Percentiles rank a stretch among this genome's conserved stretches.
Conservation (phyloP, 2,329 filamentous ascomycete genomes). For the Fusarium kyushuense region DNA sequence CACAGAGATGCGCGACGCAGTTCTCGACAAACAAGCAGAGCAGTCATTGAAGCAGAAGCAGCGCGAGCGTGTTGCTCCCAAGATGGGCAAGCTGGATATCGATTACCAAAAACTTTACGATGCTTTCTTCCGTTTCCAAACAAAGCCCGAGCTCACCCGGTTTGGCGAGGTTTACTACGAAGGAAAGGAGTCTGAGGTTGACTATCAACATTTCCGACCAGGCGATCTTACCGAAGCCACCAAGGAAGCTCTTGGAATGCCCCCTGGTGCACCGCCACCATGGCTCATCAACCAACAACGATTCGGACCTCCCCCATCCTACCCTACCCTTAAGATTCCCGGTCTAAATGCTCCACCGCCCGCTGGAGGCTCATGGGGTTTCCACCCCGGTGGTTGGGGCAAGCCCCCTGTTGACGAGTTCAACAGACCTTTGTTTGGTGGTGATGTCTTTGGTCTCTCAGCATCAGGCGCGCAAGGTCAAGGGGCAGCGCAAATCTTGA, state of each 20-base stretch:
- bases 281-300: constrained; percentile 98
- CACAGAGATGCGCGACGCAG: constrained; percentile 96
- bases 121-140: constrained; percentile 97
- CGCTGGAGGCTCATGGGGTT: constrained; percentile 91
- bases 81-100: constrained; percentile 97
- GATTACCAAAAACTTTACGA: constrained; percentile 99
- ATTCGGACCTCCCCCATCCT: constrained; percentile 91
- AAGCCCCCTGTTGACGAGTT: constrained; percentile 96
- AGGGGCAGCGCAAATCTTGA: constrained; percentile 52
- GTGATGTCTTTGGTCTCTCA: constrained; percentile 89
- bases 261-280: constrained; percentile 89
- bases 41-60: constrained; percentile 95
- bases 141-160: constrained; percentile 90
- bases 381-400: constrained; percentile 93
- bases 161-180: constrained; percentile 99
- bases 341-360: constrained; percentile 95
- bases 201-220: constrained; percentile 88
- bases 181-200: constrained; percentile 97
- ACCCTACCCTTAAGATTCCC: constrained; percentile 93
- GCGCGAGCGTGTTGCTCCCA: constrained; percentile 90
- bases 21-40: constrained; percentile 94
- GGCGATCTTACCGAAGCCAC: constrained; percentile 91
- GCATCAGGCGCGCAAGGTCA: constrained; percentile 55
- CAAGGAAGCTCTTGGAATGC: constrained; percentile 93
- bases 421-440: constrained; percentile 90